These are phyloP conservation scores for Houttuynia cordata DNA, from an alignment of 164 flowering plant genomes.

Conservation along the genomic window DNA sequence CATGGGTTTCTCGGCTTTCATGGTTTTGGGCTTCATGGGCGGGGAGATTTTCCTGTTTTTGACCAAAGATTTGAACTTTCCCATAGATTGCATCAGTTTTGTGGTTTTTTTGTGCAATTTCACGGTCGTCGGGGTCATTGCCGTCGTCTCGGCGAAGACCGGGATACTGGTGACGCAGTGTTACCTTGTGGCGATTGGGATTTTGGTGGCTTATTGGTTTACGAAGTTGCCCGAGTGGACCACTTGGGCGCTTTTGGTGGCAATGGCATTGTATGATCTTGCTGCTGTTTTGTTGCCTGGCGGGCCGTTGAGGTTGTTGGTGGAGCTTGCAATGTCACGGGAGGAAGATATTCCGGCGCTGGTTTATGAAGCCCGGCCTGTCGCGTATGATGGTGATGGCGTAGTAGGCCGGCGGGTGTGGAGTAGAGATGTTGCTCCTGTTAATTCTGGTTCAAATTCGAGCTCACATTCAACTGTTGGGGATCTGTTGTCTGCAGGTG, in stretches of 20 bases:
- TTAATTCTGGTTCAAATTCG: constrained; percentile 9
- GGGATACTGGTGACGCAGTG: constrained; percentile 70
- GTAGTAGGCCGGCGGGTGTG: constrained; percentile 46
- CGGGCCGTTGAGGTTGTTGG: constrained; percentile 87
- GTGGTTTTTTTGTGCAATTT: constrained; percentile 59
- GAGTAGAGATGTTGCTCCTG: constrained; percentile 27
- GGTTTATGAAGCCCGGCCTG: constrained; percentile 93
- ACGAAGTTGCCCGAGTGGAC: constrained; percentile 95
- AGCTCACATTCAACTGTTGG: constrained; percentile 16
- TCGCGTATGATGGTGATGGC: constrained; percentile 18
- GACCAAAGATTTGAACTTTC: constrained; percentile 33
- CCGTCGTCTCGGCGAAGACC: constrained; percentile 68
- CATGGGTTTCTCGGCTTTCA: constrained; percentile 81
- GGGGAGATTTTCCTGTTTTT: constrained; percentile 62
- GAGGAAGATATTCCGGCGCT: constrained; percentile 98
- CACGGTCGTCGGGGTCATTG: constrained; percentile 68
- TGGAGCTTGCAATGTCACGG: constrained; percentile 89
- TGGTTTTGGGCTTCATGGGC: constrained; percentile 80
- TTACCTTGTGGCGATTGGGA: constrained; percentile 82
- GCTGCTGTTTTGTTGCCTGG: constrained; percentile 96
- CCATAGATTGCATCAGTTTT: constrained; percentile 61
- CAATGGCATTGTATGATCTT: constrained; percentile 93
- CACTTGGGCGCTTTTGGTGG: constrained; percentile 83
- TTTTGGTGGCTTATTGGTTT: constrained; percentile 94
- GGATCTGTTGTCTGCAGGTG: constrained; percentile 8